Evolutionary conservation across 1,139 yeast species (phyloP).

Genomic region (Debaryomyces psychrophilus): DNA sequence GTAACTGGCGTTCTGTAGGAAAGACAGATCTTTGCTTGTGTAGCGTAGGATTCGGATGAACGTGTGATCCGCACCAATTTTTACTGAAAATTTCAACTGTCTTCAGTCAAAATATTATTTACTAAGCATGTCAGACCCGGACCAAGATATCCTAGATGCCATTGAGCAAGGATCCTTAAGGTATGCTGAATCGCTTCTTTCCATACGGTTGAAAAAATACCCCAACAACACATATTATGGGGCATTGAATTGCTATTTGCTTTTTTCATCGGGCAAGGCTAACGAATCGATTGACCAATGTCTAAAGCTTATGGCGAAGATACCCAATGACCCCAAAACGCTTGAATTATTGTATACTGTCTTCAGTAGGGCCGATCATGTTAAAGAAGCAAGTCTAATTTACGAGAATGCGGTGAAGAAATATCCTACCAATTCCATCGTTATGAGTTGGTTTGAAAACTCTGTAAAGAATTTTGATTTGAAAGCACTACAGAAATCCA

Average conservation of each 20-base stretch:
- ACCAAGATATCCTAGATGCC: conserved; percentile 39
- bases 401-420: conserved; percentile 61
- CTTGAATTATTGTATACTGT: conserved; percentile 49
- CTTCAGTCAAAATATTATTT: neutral
- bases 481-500: conserved; percentile 48
- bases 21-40: neutral
- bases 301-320: conserved; percentile 41
- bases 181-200: conserved; percentile 54
- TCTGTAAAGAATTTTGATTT: conserved; percentile 42
- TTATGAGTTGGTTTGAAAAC: conserved; percentile 52
- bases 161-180: conserved; percentile 58
- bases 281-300: conserved; percentile 49
- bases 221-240: conserved; percentile 60
- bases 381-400: conserved; percentile 41
- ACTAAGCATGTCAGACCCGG: conserved; percentile 28
- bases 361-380: conserved; percentile 37
- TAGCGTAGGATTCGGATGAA: neutral
- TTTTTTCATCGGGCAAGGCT: conserved; percentile 45
- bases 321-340: conserved; percentile 59
- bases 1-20: neutral
- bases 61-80: conserved; percentile 5
- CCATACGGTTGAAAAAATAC: conserved; percentile 51
- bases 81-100: neutral
- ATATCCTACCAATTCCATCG: conserved; percentile 50
- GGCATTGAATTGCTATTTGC: conserved; percentile 52